Evolutionary conservation across 164 flowering plant genomes (phyloP), one percentile per base, ranked within the genome.

Genomic region (Magnolia sinica): DNA sequence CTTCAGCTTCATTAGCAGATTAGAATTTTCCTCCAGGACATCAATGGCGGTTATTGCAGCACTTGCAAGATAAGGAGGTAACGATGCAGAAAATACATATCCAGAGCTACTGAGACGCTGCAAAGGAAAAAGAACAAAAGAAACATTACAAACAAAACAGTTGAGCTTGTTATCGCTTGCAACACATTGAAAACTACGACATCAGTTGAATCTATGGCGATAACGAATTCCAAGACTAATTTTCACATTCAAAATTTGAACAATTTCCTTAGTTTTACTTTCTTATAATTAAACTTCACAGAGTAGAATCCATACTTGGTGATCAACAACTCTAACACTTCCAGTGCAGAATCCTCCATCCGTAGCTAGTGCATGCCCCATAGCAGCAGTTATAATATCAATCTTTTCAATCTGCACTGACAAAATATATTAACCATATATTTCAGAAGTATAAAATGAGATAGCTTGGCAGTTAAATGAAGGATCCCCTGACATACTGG

Each of bases 331-430:
- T 81, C 97, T 85, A 24, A 89, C 78, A 86, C 90, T 94, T 80
- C 99, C 99, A 50, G 99, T 94, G 88, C 99, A 96, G 81, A 96
- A 96, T 81, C 99, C 99, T 71, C 99, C 99, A 83, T 88, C 94
- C 22, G 98, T 89, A 74, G 98, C 97, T 74, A 96, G 86, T 70
- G 98, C 90, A 86, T 92, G 91, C 68, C 99, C 98, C 98, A 96
- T 96, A 18, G 96, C 93, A 83, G 99, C 95, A 70, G 98, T 94
- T 69, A 96, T 79, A 77, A 96, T 91, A 84, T 96, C 99, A 64
- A 96, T 87, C 86, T 96, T 94, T 70, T 90, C 99, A 85, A 91
- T 75, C 99, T 96, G 85, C 79, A 45, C 24, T 16, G 3, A 58
- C 31, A 55, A 73, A 27, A 73, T 3, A 85, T 63, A 22, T 68